Evolutionary conservation across 352 stramenopile genomes (phyloP), one percentile per base, ranked within the genome.

Genomic region (Pythium periplocum): DNA sequence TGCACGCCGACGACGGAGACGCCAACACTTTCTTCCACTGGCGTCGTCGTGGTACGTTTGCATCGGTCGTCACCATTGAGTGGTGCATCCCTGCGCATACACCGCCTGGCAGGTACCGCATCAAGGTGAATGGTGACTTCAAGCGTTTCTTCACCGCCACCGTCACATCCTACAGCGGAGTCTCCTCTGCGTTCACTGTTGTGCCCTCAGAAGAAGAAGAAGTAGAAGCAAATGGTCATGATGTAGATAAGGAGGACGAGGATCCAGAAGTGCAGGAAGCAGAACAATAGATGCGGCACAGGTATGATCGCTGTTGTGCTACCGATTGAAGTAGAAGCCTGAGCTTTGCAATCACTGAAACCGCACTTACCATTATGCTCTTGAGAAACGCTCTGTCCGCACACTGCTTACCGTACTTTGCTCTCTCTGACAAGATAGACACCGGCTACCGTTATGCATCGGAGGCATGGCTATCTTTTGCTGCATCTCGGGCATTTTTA

Each of bases 121-220:
- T 93, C 44, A 91, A 91, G 66, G 71, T 88, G 32, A 88, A 90
- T 45, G 80, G 83, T 33, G 71, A 93, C 63, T 82, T 62, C 62
- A 93, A 91, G 54, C 67, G 69, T n/a, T 73, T 86, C 49, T 71
- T 88, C n/a, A 73, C 64, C 31, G 48, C 58, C 40, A 71, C 62
- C 34, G 62, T 87, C 36, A 64, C 55, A 36, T 48, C 61, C 4
- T 93, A 90, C 51, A 69, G 64, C 5, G 83, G 83, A 11, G 55
- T 79, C 3, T 91, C 83, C 31, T 83, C 78, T 5, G 34, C 49
- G 33, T 93, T 93, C 59, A 64, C 90, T 51, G 61, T 62, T 4
- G 26, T 17, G 6, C 50, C 11, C 38, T 6, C 9, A 11, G 30
- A 1, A 10, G 41, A 12, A 6, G 9, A 56, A 43, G 45, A 47